phyloP scores from a whole-genome alignment of 345 rosid species.

The Rubroshorea leprosula region DNA sequence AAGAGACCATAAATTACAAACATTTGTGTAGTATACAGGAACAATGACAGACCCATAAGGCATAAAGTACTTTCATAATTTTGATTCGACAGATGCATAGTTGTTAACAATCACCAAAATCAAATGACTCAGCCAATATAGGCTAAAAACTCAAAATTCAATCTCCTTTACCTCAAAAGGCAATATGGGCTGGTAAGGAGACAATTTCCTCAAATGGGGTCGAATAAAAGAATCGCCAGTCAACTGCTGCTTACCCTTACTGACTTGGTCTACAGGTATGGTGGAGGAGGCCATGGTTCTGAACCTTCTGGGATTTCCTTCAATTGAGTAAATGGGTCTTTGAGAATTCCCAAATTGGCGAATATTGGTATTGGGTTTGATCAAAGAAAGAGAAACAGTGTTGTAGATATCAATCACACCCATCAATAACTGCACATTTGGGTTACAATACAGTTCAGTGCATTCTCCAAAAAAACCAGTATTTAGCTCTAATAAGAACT shows the following conservation, averaged over 20 bases:
- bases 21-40: neutral
- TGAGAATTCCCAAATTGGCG: constrained; percentile 21
- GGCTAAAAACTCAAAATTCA: neutral
- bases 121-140: neutral
- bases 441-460: neutral
- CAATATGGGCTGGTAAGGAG: constrained; percentile 85
- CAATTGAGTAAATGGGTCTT: constrained; percentile 27
- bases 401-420: constrained; percentile 45
- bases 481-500: neutral
- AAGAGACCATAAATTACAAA: neutral
- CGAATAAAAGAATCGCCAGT: constrained; percentile 84
- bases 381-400: constrained; percentile 29
- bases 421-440: constrained; percentile 33
- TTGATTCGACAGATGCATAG: no score
- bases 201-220: constrained; percentile 63
- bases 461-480: neutral
- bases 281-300: constrained; percentile 38
- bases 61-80: neutral
- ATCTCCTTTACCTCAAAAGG: constrained; percentile 69
- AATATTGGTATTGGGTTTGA: constrained; percentile 19
- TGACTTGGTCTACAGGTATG: constrained; percentile 36
- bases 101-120: no score
- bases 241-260: constrained; percentile 27
- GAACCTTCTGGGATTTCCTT: constrained; percentile 23
- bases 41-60: neutral